Conservation (phyloP, 1,284 basidiomycete species). For the Cryptococcus sp. region DNA sequence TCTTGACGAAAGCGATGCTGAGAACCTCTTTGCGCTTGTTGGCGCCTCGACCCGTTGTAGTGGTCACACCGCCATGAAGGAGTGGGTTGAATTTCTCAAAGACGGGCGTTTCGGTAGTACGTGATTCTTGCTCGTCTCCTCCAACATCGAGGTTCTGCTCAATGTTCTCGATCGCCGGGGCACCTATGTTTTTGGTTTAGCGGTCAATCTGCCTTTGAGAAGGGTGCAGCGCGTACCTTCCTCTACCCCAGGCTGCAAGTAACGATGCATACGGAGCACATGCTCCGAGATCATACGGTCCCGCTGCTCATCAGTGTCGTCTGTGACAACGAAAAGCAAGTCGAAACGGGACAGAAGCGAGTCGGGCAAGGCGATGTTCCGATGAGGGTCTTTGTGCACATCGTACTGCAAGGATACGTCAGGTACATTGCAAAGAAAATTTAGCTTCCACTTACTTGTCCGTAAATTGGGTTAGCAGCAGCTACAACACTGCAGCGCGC, state of each 20-base stretch:
- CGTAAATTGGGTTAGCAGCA: conserved; percentile 98
- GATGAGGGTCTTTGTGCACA: conserved; percentile 98
- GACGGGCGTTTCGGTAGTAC: conserved; percentile 68
- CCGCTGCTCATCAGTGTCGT: conserved; percentile 93
- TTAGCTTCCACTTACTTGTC: conserved; percentile 66
- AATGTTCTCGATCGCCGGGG: conserved; percentile 82
- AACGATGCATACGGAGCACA: conserved; percentile 95
- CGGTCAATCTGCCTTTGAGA: background rate
- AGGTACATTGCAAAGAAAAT: background rate
- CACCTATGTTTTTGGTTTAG: conserved; percentile 44
- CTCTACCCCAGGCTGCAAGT: conserved; percentile 92
- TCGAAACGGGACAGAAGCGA: conserved; percentile 99
- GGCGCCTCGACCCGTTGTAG: conserved; percentile 62
- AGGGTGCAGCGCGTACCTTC: conserved; percentile 64
- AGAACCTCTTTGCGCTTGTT: conserved; percentile 78
- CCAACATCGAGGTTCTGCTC: conserved; percentile 85
- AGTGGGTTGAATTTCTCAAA: conserved; percentile 98
- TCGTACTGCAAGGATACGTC: conserved; percentile 71
- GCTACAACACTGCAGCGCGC: conserved; percentile 97
- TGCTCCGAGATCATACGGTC: conserved; percentile 97
- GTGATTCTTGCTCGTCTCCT: conserved; percentile 60
- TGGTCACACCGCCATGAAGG: conserved; percentile 78
- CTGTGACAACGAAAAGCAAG: conserved; percentile 95
- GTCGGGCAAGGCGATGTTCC: conserved; percentile 97
- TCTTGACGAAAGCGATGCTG: conserved; percentile 93